A percentile compares a stretch with the other conserved stretches of the same genome.
Conservation (phyloP, 306 rosid genomes). For the Malus sylvestris region DNA sequence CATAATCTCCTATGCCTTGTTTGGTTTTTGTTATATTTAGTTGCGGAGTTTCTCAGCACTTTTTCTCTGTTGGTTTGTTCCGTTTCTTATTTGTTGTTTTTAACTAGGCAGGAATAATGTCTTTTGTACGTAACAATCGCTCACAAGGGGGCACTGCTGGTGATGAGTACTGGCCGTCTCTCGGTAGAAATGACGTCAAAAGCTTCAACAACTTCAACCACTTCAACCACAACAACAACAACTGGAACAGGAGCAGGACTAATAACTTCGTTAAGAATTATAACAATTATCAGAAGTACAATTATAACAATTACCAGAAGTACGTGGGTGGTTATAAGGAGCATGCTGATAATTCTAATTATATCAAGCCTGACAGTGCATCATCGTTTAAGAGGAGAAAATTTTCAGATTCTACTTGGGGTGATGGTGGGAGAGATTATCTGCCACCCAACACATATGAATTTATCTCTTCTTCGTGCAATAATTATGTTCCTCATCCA, state of each 20-base stretch:
- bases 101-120: constrained; percentile 54
- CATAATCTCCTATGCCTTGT: background rate
- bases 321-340: constrained; percentile 29
- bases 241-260: constrained; percentile 51
- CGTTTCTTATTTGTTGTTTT: background rate
- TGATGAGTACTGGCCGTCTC: constrained; percentile 44
- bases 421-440: constrained; percentile 49
- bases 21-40: background rate
- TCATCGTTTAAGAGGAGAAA: constrained; percentile 71
- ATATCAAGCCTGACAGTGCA: constrained; percentile 34
- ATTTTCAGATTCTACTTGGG: constrained; percentile 54
- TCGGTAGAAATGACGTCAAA: constrained; percentile 33
- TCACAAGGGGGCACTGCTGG: constrained; percentile 37
- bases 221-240: constrained; percentile 18
- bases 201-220: background rate
- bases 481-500: constrained; percentile 31
- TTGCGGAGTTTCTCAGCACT: background rate
- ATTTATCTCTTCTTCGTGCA: constrained; percentile 23
- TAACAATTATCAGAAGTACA: constrained; percentile 17
- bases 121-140: constrained; percentile 44
- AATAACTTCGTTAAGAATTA: constrained; percentile 27
- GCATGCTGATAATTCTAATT: constrained; percentile 21
- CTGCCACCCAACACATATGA: constrained; percentile 35
- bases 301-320: constrained; percentile 20
- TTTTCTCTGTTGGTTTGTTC: background rate